Percentiles rank a stretch among this genome's conserved stretches.
Evolutionary conservation across 2,329 filamentous ascomycete genomes (phyloP).

Genomic region (Podosphaera xanthii): DNA sequence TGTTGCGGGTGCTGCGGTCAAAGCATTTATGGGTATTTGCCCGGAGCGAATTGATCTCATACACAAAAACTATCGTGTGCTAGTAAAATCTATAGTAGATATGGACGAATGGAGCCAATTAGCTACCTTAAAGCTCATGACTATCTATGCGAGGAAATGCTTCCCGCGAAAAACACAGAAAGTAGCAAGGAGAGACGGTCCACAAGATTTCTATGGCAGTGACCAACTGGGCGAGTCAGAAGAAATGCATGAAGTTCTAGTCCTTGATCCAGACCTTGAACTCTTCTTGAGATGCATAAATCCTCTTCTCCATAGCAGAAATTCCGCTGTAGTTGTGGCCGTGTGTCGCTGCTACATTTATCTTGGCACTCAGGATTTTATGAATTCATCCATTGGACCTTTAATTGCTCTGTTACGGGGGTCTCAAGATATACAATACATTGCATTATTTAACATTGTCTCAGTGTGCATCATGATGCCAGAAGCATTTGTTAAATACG

Average conservation of each 20-base stretch:
- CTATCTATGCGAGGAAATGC: slow-evolving; percentile 63
- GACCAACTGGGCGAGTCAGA: slow-evolving; percentile 20
- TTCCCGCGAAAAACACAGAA: slow-evolving; percentile 51
- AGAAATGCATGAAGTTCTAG: slow-evolving; percentile 26
- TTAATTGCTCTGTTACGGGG: slow-evolving; percentile 67
- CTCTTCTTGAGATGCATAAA: slow-evolving; percentile 59
- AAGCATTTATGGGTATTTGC: slow-evolving; percentile 73
- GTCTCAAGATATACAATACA: slow-evolving; percentile 67
- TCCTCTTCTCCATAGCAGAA: slow-evolving; percentile 76
- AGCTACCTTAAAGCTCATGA: slow-evolving; percentile 60
- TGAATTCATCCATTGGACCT: slow-evolving; percentile 56
- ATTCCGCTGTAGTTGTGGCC: slow-evolving; percentile 75
- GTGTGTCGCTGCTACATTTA: slow-evolving; percentile 70
- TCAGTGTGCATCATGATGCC: slow-evolving; percentile 65
- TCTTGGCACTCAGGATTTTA: slow-evolving; percentile 57
- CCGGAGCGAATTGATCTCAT: slow-evolving; percentile 72
- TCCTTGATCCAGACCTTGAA: slow-evolving; percentile 62
- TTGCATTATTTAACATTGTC: slow-evolving; percentile 85
- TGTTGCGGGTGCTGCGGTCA: slow-evolving; percentile 82
- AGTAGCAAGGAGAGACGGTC: slow-evolving; percentile 33
- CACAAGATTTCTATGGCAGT: slow-evolving; percentile 56
- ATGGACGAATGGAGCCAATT: slow-evolving; percentile 99
- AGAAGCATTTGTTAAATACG: slow-evolving; percentile 64
- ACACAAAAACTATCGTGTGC: slow-evolving; percentile 65
- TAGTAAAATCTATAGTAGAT: slow-evolving; percentile 81